Percentiles rank a stretch among this genome's conserved stretches.
Evolutionary conservation across 306 rosid genomes (phyloP).

Genomic region (Trichosanthes cucumerina): DNA sequence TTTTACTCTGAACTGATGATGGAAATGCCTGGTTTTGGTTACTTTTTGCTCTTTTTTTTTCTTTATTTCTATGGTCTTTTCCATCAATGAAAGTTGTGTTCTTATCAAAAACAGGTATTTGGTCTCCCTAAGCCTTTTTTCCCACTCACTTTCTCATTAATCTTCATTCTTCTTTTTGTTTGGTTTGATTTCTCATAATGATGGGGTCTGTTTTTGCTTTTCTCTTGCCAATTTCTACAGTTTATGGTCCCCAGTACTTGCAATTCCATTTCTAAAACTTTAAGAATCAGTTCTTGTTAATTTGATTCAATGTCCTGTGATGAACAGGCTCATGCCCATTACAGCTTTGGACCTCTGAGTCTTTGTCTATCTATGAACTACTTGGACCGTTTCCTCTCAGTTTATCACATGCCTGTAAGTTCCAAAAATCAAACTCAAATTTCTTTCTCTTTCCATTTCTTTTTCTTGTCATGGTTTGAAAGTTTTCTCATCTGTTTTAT

Average conservation of each 20-base stretch:
- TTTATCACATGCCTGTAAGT: slow-evolving; percentile 50
- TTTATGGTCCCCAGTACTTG: background rate
- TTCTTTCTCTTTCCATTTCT: background rate
- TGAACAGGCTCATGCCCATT: slow-evolving; percentile 51
- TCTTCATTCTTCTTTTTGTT: slow-evolving; percentile 10
- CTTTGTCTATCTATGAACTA: slow-evolving; percentile 57
- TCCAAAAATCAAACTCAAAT: background rate
- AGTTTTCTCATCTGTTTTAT: slow-evolving; percentile 3
- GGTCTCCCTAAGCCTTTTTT: background rate
- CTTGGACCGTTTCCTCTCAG: slow-evolving; percentile 69
- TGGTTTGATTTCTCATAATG: background rate
- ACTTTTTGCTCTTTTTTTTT: background rate
- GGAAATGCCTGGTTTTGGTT: background rate
- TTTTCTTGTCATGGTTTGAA: slow-evolving; percentile 6
- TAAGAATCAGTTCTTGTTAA: background rate
- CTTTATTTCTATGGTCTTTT: background rate
- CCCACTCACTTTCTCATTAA: slow-evolving; percentile 1
- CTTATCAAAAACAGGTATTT: background rate
- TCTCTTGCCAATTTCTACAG: background rate
- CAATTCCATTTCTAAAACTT: background rate
- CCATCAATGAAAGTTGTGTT: background rate
- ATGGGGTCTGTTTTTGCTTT: background rate
- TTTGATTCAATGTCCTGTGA: slow-evolving; percentile 14
- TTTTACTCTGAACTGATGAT: background rate
- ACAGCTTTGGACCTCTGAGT: slow-evolving; percentile 46